phyloP scores from a whole-genome alignment of 2,329 filamentous ascomycete genomes.

The Pseudogymnoascus sp. region DNA sequence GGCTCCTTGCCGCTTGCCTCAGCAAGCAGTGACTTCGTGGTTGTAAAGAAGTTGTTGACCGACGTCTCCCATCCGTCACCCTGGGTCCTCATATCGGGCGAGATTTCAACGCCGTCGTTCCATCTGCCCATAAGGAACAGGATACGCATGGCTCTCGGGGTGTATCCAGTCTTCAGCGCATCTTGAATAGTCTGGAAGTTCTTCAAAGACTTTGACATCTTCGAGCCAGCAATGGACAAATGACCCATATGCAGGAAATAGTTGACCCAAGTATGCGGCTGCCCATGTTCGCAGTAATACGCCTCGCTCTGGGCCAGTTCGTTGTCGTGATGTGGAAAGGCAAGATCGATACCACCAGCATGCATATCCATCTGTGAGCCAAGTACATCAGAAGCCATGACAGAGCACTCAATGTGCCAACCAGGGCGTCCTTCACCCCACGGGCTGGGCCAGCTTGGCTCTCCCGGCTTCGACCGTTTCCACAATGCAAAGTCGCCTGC shows the following conservation, averaged over 20 bases:
- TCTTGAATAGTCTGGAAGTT: constrained; percentile 93
- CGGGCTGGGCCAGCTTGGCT: constrained; percentile 79
- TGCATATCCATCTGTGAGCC: constrained; percentile 85
- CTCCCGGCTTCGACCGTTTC: constrained; percentile 87
- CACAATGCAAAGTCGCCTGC: constrained; percentile 84
- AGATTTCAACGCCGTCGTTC: constrained; percentile 89
- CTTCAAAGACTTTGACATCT: constrained; percentile 94
- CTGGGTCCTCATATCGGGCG: constrained; percentile 67
- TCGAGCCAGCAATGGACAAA: constrained; percentile 76
- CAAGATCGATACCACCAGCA: constrained; percentile 83
- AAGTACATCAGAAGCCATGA: constrained; percentile 87
- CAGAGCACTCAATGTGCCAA: constrained; percentile 96
- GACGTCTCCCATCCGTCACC: constrained; percentile 74
- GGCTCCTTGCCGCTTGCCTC: constrained; percentile 32
- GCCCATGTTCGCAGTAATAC: constrained; percentile 46
- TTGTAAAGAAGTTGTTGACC: constrained; percentile 58
- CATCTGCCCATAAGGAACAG: constrained; percentile 83
- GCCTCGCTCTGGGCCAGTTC: constrained; percentile 85
- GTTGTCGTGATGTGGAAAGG: constrained; percentile 89
- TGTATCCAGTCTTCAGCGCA: constrained; percentile 63
- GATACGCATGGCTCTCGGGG: constrained; percentile 69
- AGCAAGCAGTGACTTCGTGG: constrained; percentile 45
- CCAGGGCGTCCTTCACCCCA: constrained; percentile 86
- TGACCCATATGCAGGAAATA: constrained; percentile 97
- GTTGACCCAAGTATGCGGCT: constrained; percentile 73